These are phyloP conservation scores for Sclerotinia sclerotiorum DNA, from an alignment of 2,329 filamentous ascomycete species.

Conservation along the genomic window DNA sequence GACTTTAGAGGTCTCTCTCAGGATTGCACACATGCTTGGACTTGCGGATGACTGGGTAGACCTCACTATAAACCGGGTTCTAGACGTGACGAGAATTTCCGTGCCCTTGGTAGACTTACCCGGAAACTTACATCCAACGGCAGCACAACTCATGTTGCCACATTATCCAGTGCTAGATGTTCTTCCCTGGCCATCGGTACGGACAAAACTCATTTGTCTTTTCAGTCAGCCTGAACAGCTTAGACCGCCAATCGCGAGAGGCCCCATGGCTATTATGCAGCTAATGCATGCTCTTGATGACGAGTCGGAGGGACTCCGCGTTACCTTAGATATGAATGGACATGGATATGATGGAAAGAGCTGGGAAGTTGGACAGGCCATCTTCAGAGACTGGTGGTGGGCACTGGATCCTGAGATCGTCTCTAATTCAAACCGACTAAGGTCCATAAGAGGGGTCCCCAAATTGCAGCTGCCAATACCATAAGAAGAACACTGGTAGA, in stretches of 20 bases:
- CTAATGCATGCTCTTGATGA: slow-evolving; percentile 27
- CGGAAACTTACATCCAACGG: slow-evolving; percentile 25
- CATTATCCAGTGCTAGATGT: slow-evolving; percentile 27
- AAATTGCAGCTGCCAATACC: slow-evolving; percentile 3
- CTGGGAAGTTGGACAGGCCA: slow-evolving; percentile 29
- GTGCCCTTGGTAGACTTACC: slow-evolving; percentile 23
- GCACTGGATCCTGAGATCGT: slow-evolving; percentile 26
- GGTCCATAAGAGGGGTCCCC: slow-evolving; percentile 24
- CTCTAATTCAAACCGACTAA: slow-evolving; percentile 26
- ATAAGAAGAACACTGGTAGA: too few species aligned
- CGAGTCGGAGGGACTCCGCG: slow-evolving; percentile 27
- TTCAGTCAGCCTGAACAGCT: slow-evolving; percentile 27
- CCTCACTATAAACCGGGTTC: too few species aligned
- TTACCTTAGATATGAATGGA: slow-evolving; percentile 22
- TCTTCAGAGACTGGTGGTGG: slow-evolving; percentile 30
- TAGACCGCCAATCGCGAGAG: slow-evolving; percentile 24
- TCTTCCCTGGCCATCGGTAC: slow-evolving; percentile 29
- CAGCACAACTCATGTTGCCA: slow-evolving; percentile 25
- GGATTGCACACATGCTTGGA: slow-evolving; percentile 25
- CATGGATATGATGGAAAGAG: slow-evolving; percentile 24
- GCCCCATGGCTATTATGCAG: slow-evolving; percentile 25
- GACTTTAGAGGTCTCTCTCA: slow-evolving; percentile 23
- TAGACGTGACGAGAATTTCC: slow-evolving; percentile 12
- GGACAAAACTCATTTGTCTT: slow-evolving; percentile 28
- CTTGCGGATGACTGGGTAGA: slow-evolving; percentile 16